Percentiles rank a stretch among this genome's conserved stretches.
phyloP scores from a whole-genome alignment of 306 rosid species.

The Carpinus fangiana region DNA sequence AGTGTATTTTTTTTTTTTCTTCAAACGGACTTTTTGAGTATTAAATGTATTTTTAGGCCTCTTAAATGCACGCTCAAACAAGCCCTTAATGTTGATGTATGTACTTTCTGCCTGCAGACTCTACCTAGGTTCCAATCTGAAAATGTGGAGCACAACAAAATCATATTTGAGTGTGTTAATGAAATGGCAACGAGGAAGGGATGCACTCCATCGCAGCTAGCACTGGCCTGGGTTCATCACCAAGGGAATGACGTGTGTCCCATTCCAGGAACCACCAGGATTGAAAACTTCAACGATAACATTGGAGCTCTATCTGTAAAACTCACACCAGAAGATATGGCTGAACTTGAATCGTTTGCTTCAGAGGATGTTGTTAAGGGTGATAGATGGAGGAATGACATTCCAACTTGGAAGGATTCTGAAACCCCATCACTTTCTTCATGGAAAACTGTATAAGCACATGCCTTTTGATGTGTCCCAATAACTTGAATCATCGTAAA shows the following conservation, averaged over 20 bases:
- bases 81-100: not conserved
- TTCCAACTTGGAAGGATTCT: conserved; percentile 41
- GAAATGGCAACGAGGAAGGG: conserved; percentile 60
- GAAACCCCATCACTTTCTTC: conserved; percentile 63
- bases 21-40: too few species aligned
- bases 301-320: conserved; percentile 58
- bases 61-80: too few species aligned
- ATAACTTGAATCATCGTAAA: too few species aligned
- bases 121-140: conserved; percentile 54
- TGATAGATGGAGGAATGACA: conserved; percentile 16
- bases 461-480: not conserved
- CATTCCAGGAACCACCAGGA: conserved; percentile 80
- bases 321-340: conserved; percentile 57
- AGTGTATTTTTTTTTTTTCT: too few species aligned
- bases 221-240: conserved; percentile 69
- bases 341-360: conserved; percentile 56
- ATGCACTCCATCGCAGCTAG: conserved; percentile 59
- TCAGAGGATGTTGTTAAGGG: conserved; percentile 48
- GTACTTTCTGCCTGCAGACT: conserved; percentile 21
- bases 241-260: conserved; percentile 69
- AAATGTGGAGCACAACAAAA: conserved; percentile 61
- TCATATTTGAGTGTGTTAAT: conserved; percentile 52
- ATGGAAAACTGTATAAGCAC: conserved; percentile 32
- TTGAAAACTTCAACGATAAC: conserved; percentile 57
- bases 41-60: too few species aligned